Conservation (phyloP, 2,329 filamentous ascomycete species). For the Aureobasidium sp. region DNA sequence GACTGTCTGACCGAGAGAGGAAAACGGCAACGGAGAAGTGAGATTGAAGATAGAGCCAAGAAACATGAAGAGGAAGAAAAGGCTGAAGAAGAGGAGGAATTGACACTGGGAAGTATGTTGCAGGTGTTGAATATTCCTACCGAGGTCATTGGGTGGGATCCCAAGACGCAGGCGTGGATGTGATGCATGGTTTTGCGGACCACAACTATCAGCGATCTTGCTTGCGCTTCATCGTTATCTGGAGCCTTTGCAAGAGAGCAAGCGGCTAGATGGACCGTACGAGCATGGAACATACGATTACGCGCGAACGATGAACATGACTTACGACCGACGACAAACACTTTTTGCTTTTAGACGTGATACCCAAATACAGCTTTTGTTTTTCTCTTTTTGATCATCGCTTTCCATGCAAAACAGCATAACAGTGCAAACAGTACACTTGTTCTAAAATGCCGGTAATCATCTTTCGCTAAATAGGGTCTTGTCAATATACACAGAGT, state of each 20-base stretch:
- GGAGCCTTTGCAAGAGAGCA: background rate
- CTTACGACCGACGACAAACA: background rate
- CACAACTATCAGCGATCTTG: background rate
- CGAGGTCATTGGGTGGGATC: slow-evolving; percentile 55
- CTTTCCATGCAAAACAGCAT: no score
- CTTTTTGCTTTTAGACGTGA: background rate
- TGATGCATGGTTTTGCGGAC: background rate
- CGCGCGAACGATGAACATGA: background rate
- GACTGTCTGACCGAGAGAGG: slow-evolving; percentile 36
- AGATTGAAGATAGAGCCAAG: slow-evolving; percentile 31
- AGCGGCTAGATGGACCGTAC: background rate
- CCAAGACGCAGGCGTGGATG: slow-evolving; percentile 48
- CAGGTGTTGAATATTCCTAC: slow-evolving; percentile 56
- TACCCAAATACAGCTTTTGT: background rate
- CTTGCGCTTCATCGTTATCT: background rate
- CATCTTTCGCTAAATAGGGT: no score
- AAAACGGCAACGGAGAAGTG: slow-evolving; percentile 43
- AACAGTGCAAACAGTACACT: no score
- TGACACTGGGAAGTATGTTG: slow-evolving; percentile 64
- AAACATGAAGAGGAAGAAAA: slow-evolving; percentile 26
- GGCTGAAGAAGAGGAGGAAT: slow-evolving; percentile 42
- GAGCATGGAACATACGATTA: background rate
- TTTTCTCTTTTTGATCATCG: no score
- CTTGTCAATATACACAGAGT: no score
- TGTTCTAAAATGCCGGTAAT: no score